These are phyloP conservation scores for Cardiospermum halicacabum DNA, from an alignment of 345 rosid genomes.

Conservation along the genomic window DNA sequence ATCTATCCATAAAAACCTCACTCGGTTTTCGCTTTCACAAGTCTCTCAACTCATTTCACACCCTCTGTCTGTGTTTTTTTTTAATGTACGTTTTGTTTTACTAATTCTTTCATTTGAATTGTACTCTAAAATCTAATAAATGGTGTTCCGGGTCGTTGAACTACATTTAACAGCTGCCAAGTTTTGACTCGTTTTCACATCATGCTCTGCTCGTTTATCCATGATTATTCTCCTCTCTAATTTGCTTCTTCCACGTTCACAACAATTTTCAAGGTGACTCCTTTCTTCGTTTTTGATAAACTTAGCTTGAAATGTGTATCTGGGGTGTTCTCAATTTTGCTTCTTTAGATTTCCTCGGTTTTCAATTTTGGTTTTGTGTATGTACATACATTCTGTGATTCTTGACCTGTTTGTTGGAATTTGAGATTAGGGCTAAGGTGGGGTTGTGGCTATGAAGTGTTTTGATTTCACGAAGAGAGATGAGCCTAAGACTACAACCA, in stretches of 20 bases:
- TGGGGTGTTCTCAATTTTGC: no score
- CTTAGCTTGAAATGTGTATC: no score
- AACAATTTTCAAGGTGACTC: conserved; percentile 6
- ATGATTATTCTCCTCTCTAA: conserved; percentile 2
- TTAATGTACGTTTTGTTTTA: background rate
- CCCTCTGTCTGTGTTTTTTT: background rate
- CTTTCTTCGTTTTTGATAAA: background rate
- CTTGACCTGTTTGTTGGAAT: no score
- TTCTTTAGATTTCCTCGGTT: no score
- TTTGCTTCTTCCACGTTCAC: conserved; percentile 11
- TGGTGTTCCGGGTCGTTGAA: conserved; percentile 41
- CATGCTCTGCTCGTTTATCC: conserved; percentile 41
- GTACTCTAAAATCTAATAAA: no score
- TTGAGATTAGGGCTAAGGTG: no score
- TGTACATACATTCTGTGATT: no score
- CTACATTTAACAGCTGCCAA: conserved; percentile 58
- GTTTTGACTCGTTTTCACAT: conserved; percentile 39
- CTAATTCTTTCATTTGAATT: background rate
- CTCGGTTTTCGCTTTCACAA: conserved; percentile 9
- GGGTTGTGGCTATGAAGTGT: conserved; percentile 60
- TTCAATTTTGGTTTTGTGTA: no score
- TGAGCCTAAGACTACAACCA: conserved; percentile 43
- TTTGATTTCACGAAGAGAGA: conserved; percentile 42
- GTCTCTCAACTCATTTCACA: conserved; percentile 15
- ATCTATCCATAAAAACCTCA: no score